A percentile compares a stretch with the other conserved stretches of the same genome.
Evolutionary conservation across 2,329 filamentous ascomycete species (phyloP).

Genomic region (Aschersonia sp.): DNA sequence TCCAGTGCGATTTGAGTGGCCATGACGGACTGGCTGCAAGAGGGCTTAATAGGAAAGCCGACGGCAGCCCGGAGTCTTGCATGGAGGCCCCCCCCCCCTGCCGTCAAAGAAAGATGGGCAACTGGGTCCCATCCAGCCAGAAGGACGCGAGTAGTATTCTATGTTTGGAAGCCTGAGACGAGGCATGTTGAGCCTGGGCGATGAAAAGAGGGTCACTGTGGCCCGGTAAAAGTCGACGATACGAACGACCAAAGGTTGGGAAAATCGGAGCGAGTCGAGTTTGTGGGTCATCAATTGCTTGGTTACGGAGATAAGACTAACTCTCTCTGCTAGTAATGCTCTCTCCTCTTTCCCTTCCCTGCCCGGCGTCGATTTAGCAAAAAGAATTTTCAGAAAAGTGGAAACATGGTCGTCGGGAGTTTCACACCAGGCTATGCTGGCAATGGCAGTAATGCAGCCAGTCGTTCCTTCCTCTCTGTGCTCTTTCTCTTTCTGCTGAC

Average conservation of each 20-base stretch:
- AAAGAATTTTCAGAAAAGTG: not conserved
- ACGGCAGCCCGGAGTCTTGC: not conserved
- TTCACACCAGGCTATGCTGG: not conserved
- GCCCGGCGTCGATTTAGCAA: not conserved
- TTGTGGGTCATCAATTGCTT: not conserved
- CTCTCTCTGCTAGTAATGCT: not conserved
- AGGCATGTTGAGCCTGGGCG: not conserved
- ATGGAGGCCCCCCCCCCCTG: not conserved
- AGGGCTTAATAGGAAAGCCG: not conserved
- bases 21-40: not conserved
- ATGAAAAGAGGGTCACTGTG: slow-evolving; percentile 6
- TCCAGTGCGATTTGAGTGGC: not conserved
- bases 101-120: not conserved
- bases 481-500: not conserved
- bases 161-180: slow-evolving; percentile 1
- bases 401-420: not conserved
- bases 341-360: not conserved
- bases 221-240: slow-evolving; percentile 1
- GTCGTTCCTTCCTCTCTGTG: not conserved
- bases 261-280: not conserved
- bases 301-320: not conserved
- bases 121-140: too few species aligned
- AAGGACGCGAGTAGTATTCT: slow-evolving; percentile 1
- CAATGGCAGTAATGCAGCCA: not conserved
- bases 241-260: not conserved